Evolutionary conservation across 23 red algal species (phyloP), one percentile per base, ranked within the genome.

Genomic region (Pyropia yezoensis): DNA sequence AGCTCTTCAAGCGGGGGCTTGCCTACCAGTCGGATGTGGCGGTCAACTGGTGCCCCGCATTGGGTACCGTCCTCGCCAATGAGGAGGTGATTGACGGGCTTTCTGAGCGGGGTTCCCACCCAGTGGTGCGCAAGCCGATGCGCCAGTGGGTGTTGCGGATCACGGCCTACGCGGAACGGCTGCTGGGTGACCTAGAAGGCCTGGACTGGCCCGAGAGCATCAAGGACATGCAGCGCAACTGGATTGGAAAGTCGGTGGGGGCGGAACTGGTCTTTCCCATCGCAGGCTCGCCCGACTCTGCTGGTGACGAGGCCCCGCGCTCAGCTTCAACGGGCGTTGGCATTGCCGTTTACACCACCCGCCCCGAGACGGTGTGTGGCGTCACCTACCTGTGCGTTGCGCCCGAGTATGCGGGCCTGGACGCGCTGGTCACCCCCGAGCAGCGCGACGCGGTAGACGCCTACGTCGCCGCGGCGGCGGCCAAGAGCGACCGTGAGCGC

Each of bases 131-230:
- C 56, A 89, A 78, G 49, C 94, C 81, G 51, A 98, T 98, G 94
- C 83, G 88, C 22, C 94, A 98, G 53, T 98, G 94, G 94, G 78
- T 98, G 21, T 56, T 98, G 33, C 67, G 75, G 14, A 98, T 98
- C 56, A 98, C 94, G 9, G 85, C 33, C 12, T 98, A 98, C 69
- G 94, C 94, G 5, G 94, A 98, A 18, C 64, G 94, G 18, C 78
- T 98, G 34, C 65, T 98, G 22, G 73, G 80, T 13, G 94, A 98
- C 49, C 78, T 98, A 47, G 73, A 98, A 19, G 26, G 39, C 18
- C 78, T 98, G 18, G 94, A 98, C 71, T 98, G 94, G 94, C 94
- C 94, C 55, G 94, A 98, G 76, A 91, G 68, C 52, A 76, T 98
- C 5, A 98, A 90, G 45, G 82, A 91, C 12, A 98, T 98, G 94